Evolutionary conservation across 345 rosid genomes (phyloP), one percentile per base, ranked within the genome.

Genomic region (Populus pruinosa): DNA sequence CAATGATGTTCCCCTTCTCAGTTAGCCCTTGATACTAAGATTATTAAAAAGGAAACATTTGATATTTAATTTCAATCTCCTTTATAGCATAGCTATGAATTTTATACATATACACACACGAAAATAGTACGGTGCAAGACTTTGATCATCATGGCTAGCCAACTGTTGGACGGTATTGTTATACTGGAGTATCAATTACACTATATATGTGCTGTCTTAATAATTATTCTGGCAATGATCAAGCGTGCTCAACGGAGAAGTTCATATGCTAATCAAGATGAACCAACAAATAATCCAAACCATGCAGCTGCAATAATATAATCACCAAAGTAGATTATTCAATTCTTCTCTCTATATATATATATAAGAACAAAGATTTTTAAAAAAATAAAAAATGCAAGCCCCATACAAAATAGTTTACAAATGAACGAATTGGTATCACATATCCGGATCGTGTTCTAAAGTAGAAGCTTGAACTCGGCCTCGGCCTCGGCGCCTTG

Each of bases 401-500:
- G 17, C 10, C 69, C 20, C 39, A 5, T 14, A 41, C 44, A 27
- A 74, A 13, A 35, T 23, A 21, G 13, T 59, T 13, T 23, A 74
- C 33, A 59, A 25, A 62, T 21, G 69, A 50, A 29, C 13, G 38
- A 35, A 10, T 6, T 49, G 35, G 47, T 18, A 44, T 76, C 63
- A 81, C 71, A 77, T 59, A 69, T 10, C 49, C 47, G 27, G 82
- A 11, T 72, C 82, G 6, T 29, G 75, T 13, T 21, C 6, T 18
- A 4, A 25, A 4, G 55, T 23, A 69, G 27, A 74, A 67, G 16
- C 44, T 29, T 8, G 75, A 41, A 12, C 35, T 29, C 75, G 74
- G 12, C 49, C 35, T n/a, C 75, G 74, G 12, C 49, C 39, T 44
- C 87, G 83, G 8, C 90, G 83, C 11, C 69, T 47, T 3, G 85